Evolutionary conservation across 208 protist genomes (phyloP), one percentile per base, ranked within the genome.

Genomic region (Endotrypanum monterogeii): DNA sequence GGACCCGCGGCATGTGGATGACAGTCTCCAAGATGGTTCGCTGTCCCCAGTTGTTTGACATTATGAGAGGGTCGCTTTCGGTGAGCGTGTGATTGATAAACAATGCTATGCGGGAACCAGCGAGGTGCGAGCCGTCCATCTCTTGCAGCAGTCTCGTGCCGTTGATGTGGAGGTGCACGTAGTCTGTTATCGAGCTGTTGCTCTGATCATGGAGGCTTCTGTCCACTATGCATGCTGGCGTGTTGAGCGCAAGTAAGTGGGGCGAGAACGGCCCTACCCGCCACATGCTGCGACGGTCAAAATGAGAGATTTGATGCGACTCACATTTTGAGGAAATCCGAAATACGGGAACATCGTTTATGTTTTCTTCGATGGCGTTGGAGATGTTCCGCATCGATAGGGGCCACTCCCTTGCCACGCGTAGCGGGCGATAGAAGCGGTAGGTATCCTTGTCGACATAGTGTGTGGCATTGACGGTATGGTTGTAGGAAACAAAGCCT

Each of bases 21-120:
- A 50, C 28, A 12, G 37, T 12, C 30, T 67, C 30, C 16, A 48
- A 50, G 35, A 74, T 60, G 25, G 46, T 44, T 6, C 16, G 46
- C 54, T 79, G 57, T 1, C 70, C 68, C 74, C 68, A 76, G 79
- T 76, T 80, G 70, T 83, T 83, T 0, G 67, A 75, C 55, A 83
- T 50, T 6, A 83, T 57, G 61, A 20, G 3, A 32, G 73, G 73
- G 54, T 77, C 73, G 20, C 14, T 12, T 5, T 71, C 44, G 35
- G 18, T 37, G 63, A 77, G 73, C 25, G 48, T 48, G 12, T 44
- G 30, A 25, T 63, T 62, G 5, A 77, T 18, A 28, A 77, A 54
- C 25, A 65, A 39, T 11, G 72, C 72, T 18, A 58, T 56, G 30
- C 50, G 56, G 35, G 60, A 35, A 25, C 66, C 48, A 1, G 50